Percentiles rank a stretch among this genome's conserved stretches.
Evolutionary conservation across 2,329 filamentous ascomycete genomes (phyloP).

Genomic region (Fusarium sp.): DNA sequence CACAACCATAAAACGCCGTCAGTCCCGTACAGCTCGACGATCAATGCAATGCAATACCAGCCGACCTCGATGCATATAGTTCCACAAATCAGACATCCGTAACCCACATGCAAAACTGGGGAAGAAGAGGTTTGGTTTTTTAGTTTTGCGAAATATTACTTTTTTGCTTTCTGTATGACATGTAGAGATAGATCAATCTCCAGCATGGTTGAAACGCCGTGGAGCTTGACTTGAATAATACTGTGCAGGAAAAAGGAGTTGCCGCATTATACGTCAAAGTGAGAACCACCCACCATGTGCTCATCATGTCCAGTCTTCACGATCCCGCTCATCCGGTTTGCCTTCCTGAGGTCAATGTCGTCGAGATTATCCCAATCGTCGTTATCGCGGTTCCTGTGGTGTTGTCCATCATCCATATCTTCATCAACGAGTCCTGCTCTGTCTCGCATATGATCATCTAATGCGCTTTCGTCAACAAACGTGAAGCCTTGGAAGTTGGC

Average conservation of each 20-base stretch:
- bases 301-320: constrained; percentile 68
- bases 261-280: constrained; percentile 68
- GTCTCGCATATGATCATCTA: constrained; percentile 83
- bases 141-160: constrained; percentile 43
- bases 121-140: constrained; percentile 11
- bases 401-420: constrained; percentile 67
- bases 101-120: constrained; percentile 35
- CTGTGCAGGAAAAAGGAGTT: constrained; percentile 25
- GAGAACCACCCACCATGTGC: constrained; percentile 68
- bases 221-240: constrained; percentile 33
- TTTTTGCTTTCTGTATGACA: constrained; percentile 41
- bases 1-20: constrained; percentile 44
- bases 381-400: constrained; percentile 49
- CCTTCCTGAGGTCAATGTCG: constrained; percentile 61
- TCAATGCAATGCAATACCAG: constrained; percentile 45
- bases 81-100: constrained; percentile 46
- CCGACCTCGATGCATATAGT: constrained; percentile 46
- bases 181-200: constrained; percentile 34
- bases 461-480: constrained; percentile 96
- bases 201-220: constrained; percentile 39
- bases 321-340: constrained; percentile 72
- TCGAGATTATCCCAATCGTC: constrained; percentile 68
- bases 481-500: constrained; percentile 99
- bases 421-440: constrained; percentile 60
- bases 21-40: constrained; percentile 39